phyloP scores from a whole-genome alignment of 2,329 filamentous ascomycete species.

The Clonostachys sp. region DNA sequence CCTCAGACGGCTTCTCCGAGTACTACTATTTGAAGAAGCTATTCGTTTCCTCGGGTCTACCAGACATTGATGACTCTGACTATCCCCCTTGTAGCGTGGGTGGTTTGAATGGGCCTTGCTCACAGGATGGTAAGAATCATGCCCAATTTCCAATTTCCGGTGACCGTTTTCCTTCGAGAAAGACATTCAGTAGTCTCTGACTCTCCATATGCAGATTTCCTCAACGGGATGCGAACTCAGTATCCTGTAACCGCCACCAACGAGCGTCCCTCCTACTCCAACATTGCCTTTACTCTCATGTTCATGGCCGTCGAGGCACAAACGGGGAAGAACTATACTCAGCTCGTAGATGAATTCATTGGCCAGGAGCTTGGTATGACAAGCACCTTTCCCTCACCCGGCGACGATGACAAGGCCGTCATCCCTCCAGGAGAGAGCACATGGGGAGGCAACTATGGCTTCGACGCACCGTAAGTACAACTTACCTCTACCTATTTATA shows the following conservation, averaged over 20 bases:
- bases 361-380: slow-evolving; percentile 8
- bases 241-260: slow-evolving; percentile 20
- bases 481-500: not conserved
- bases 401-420: slow-evolving; percentile 17
- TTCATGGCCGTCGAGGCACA: slow-evolving; percentile 22
- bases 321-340: slow-evolving; percentile 18
- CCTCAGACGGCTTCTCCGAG: slow-evolving; percentile 19
- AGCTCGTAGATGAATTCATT: slow-evolving; percentile 12
- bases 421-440: slow-evolving; percentile 22
- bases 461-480: slow-evolving; percentile 22
- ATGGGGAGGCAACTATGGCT: slow-evolving; percentile 26
- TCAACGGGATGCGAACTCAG: slow-evolving; percentile 19
- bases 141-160: not conserved
- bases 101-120: slow-evolving; percentile 24
- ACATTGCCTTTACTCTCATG: slow-evolving; percentile 29
- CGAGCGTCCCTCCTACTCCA: slow-evolving; percentile 32
- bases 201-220: slow-evolving; percentile 14
- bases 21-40: slow-evolving; percentile 26
- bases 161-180: not conserved
- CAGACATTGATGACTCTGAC: slow-evolving; percentile 19
- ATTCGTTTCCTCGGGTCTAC: slow-evolving; percentile 27
- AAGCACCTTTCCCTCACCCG: slow-evolving; percentile 17
- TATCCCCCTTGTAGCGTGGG: slow-evolving; percentile 29
- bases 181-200: not conserved
- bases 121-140: slow-evolving; percentile 17